These are phyloP conservation scores for Solanum hybrid DNA, from an alignment of 305 asterid species.

Conservation along the genomic window DNA sequence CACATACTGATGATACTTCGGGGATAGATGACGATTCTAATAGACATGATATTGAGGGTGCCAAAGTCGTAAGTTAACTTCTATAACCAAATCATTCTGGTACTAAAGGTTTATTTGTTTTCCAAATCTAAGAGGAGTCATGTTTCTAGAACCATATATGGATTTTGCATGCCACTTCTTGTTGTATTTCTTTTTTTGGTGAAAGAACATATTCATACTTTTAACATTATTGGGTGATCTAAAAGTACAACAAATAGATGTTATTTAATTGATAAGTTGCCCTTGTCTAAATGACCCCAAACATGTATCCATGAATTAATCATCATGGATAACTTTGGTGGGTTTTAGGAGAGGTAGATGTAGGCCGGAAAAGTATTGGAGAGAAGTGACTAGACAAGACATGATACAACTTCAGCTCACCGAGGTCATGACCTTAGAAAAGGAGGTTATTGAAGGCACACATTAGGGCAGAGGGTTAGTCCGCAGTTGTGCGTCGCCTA, in stretches of 20 bases:
- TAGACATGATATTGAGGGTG: not conserved
- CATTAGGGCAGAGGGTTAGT: not conserved
- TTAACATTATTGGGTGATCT: not conserved
- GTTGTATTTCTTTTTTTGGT: not conserved
- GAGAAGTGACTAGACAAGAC: not conserved
- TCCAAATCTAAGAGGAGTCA: not conserved
- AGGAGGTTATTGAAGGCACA: not conserved
- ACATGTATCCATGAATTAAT: not conserved
- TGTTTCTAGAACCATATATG: constrained; percentile 1
- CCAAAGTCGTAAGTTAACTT: constrained; percentile 2
- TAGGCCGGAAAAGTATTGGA: not conserved
- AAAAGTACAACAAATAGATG: not conserved
- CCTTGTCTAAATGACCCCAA: not conserved
- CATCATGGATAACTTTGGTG: not conserved
- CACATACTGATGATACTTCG: constrained; percentile 10
- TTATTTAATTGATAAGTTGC: not conserved
- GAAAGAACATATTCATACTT: not conserved
- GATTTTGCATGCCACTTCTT: not conserved
- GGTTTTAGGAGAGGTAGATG: not conserved
- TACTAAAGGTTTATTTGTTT: not conserved
- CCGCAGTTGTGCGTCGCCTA: not conserved
- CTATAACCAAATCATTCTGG: not conserved
- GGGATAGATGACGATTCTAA: constrained; percentile 17
- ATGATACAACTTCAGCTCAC: not conserved
- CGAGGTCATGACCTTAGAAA: not conserved